Base-by-base conservation (phyloP, 2,329 filamentous ascomycete species). In the Fusarium coicis region DNA sequence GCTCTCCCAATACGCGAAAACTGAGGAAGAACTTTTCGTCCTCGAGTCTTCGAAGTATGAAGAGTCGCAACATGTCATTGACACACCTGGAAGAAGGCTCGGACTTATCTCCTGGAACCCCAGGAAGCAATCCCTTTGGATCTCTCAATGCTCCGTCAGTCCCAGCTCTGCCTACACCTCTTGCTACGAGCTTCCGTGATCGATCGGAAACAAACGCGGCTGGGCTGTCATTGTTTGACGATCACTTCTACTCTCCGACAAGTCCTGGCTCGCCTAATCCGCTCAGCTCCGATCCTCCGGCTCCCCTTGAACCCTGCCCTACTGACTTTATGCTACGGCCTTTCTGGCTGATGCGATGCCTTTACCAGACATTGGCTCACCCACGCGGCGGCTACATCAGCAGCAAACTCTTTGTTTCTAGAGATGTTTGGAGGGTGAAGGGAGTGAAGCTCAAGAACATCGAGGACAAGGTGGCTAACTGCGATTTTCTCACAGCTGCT, bases 271-370 rank as follows among this genome's bases (percentile, higher is more conserved):
- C 90, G n/a, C 90, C 92, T 6, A 91, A 92, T 63, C 85, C 87
- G 7, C 80, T 88, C n/a, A 85, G 86, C 18, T 78, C 85, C 1
- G 91, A 94, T 73, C 89, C 91, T 2, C 95, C 95, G 18, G 88
- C 92, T 28, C 90, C 94, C 0, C 87, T 99, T 10, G 96, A 99
- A 79, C 93, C 96, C 7, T 99, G 97, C 80, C 96, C 96, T 2
- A 93, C 93, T 40, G 94, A 97, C 44, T 92, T 92, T 67, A 88
- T 98, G 77, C 87, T 98, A n/a, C 91, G 96, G 26, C 97, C 96
- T 4, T 99, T 98, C 82, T 99, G 96, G 96, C 87, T 99, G 49
- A 97, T 99, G 94, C 91, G 96, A 61, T 95, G 93, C 70, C 87
- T 99, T 32, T 97, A 96, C 79, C 94, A 98, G 80, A 97, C 95